Conservation (phyloP, 495 filamentous ascomycete genomes). For the Jackrogersella minutella region DNA sequence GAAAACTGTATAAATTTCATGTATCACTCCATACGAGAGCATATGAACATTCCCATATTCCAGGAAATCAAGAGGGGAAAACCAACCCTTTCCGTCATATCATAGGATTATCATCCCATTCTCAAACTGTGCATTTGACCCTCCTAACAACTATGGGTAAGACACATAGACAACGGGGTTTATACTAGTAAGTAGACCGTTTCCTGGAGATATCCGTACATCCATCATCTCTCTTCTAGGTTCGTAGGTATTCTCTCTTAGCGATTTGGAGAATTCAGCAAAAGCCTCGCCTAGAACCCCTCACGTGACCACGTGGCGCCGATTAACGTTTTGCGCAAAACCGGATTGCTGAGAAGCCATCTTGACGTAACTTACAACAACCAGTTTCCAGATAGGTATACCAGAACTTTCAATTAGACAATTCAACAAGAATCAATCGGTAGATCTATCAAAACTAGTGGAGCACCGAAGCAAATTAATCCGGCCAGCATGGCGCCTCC, state of each 20-base stretch:
- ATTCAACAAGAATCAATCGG: not conserved
- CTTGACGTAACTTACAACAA: not conserved
- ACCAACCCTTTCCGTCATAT: not conserved
- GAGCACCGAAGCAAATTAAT: not conserved
- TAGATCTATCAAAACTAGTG: not conserved
- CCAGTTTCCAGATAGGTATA: no score
- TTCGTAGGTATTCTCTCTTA: not conserved
- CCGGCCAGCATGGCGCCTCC: slow-evolving; percentile 33
- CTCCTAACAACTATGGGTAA: not conserved
- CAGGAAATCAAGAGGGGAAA: slow-evolving; percentile 1
- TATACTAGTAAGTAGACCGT: not conserved
- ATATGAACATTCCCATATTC: slow-evolving; percentile 20
- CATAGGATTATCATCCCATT: not conserved
- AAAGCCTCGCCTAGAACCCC: not conserved
- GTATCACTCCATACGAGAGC: slow-evolving; percentile 28
- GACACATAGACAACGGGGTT: no score
- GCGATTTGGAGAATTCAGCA: not conserved
- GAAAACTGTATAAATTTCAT: slow-evolving; percentile 43
- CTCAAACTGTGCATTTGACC: not conserved
- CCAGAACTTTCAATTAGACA: not conserved
- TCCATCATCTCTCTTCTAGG: not conserved
- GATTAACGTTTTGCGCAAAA: slow-evolving; percentile 30
- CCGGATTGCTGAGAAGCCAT: slow-evolving; percentile 26
- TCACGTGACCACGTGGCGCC: slow-evolving; percentile 37
- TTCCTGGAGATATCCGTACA: not conserved